Evolutionary conservation across 805 yeast genomes (phyloP).

Genomic region (Ogataea pini): DNA sequence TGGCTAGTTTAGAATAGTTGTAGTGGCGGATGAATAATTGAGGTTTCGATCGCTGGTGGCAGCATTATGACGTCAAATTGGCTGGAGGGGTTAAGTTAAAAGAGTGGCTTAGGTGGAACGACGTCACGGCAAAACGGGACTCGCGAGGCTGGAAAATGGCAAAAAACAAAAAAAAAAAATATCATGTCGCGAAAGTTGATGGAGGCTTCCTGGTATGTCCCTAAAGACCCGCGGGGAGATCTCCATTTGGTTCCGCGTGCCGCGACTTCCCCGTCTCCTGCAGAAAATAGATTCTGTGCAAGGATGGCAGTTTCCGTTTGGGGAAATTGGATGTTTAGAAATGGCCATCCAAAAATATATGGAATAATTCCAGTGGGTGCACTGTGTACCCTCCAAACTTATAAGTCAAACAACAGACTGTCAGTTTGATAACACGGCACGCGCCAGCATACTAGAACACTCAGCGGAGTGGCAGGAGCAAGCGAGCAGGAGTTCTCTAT

Average conservation of each 20-base stretch:
- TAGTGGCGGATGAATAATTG: not conserved
- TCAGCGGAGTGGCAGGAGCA: no score
- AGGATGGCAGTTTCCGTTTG: conserved; percentile 1
- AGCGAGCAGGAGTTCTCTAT: no score
- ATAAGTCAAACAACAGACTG: no score
- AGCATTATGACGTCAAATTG: not conserved
- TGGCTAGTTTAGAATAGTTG: not conserved
- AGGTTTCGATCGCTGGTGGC: not conserved
- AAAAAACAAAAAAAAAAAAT: not conserved
- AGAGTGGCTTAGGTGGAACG: not conserved
- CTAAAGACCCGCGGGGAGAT: no score
- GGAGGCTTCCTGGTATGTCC: no score
- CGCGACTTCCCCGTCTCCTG: not conserved
- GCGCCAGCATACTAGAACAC: no score
- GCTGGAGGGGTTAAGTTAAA: no score
- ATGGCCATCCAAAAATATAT: conserved; percentile 2
- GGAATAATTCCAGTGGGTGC: no score
- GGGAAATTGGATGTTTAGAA: conserved; percentile 3
- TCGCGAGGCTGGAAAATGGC: not conserved
- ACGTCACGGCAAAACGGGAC: not conserved
- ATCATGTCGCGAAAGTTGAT: no score
- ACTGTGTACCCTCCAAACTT: no score
- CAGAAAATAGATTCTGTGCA: conserved; percentile 3
- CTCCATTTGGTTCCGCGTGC: no score
- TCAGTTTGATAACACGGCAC: no score